Percentiles rank a stretch among this genome's conserved stretches.
Conservation (phyloP, 2,329 filamentous ascomycete species). For the Colletotrichum magnum region DNA sequence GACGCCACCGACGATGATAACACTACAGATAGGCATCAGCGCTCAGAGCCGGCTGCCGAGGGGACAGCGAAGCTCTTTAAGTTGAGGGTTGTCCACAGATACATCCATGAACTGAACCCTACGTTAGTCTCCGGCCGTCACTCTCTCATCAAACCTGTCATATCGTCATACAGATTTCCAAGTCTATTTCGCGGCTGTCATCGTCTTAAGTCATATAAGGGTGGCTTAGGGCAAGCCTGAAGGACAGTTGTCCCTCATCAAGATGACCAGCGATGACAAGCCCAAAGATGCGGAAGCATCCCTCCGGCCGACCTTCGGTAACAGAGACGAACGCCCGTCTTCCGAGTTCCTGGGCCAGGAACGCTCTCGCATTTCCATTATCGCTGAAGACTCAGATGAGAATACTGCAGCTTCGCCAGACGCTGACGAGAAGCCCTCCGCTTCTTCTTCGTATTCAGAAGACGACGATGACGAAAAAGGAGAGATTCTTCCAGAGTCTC, state of each 20-base stretch:
- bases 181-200: no score
- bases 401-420: background rate
- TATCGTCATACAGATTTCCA: no score
- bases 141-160: no score
- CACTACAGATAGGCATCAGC: background rate
- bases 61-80: conserved; percentile 2
- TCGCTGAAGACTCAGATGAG: conserved; percentile 9
- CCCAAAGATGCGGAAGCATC: background rate
- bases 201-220: no score
- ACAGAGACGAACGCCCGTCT: conserved; percentile 20
- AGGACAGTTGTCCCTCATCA: background rate
- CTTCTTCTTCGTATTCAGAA: conserved; percentile 6
- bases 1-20: conserved; percentile 17
- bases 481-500: conserved; percentile 10
- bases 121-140: no score
- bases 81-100: no score
- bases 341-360: conserved; percentile 32
- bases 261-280: background rate
- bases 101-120: no score
- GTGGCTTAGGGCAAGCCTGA: no score
- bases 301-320: background rate
- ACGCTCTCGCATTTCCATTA: conserved; percentile 19
- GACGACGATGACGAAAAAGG: conserved; percentile 19
- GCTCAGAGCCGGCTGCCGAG: background rate
- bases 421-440: background rate